Evolutionary conservation across 352 stramenopile species (phyloP).

Genomic region (Phytophthora hibernalis): DNA sequence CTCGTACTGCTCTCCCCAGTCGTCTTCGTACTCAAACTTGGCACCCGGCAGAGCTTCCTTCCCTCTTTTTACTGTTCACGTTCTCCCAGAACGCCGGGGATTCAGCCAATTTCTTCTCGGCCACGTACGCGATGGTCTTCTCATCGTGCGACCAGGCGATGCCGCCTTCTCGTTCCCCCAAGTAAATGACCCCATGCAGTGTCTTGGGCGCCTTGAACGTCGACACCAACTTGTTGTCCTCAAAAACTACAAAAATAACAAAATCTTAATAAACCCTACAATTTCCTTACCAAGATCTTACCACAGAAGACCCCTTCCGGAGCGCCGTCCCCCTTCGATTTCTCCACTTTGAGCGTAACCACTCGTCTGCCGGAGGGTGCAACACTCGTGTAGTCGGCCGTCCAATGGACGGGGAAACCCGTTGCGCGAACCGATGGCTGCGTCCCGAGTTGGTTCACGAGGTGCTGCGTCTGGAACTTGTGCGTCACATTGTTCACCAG

Average conservation of each 20-base stretch:
- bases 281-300: slow-evolving; percentile 6
- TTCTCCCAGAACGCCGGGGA: slow-evolving; percentile 65
- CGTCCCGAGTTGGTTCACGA: slow-evolving; percentile 37
- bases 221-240: slow-evolving; percentile 42
- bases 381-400: slow-evolving; percentile 56
- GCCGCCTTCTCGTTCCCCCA: slow-evolving; percentile 74
- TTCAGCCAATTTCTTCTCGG: slow-evolving; percentile 66
- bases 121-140: slow-evolving; percentile 73
- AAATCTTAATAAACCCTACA: neutral
- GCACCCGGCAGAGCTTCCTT: slow-evolving; percentile 40
- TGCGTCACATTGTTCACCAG: slow-evolving; percentile 58
- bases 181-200: slow-evolving; percentile 75
- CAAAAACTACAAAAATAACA: slow-evolving; percentile 44
- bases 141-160: slow-evolving; percentile 83
- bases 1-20: slow-evolving; percentile 89
- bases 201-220: slow-evolving; percentile 75
- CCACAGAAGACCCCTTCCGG: slow-evolving; percentile 59
- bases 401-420: slow-evolving; percentile 49
- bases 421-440: slow-evolving; percentile 39
- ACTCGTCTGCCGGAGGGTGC: slow-evolving; percentile 62
- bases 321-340: slow-evolving; percentile 40
- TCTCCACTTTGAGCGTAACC: slow-evolving; percentile 67
- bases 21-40: slow-evolving; percentile 79
- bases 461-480: slow-evolving; percentile 67
- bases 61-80: slow-evolving; percentile 51